Evolutionary conservation across 768 basidiomycete species (phyloP).

Genomic region (Amanita muscaria): DNA sequence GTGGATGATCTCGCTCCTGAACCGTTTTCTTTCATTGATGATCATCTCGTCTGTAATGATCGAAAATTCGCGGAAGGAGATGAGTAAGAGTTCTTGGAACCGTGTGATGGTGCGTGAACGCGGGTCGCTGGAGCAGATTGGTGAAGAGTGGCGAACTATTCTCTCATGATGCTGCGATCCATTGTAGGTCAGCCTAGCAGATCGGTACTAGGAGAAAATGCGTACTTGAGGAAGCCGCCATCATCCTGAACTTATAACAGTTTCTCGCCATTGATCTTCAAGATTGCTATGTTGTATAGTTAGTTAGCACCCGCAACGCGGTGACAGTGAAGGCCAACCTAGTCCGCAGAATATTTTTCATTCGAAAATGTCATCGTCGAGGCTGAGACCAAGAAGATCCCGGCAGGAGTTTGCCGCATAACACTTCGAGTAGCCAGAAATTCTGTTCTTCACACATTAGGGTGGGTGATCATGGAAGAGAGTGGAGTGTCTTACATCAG

Average conservation of each 20-base stretch:
- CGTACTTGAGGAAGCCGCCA: constrained; percentile 90
- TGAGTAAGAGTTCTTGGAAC: constrained; percentile 93
- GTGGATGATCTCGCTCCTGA: constrained; percentile 90
- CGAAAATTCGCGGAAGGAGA: constrained; percentile 97
- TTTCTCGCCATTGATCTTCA: constrained; percentile 95
- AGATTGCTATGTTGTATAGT: constrained; percentile 53
- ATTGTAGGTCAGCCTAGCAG: constrained; percentile 1
- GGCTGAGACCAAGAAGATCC: constrained; percentile 46
- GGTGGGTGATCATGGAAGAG: too few species aligned
- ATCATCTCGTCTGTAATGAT: constrained; percentile 95
- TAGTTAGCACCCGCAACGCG: constrained; percentile 10
- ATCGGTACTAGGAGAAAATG: neutral
- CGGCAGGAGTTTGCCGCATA: constrained; percentile 63
- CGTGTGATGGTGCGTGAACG: too few species aligned
- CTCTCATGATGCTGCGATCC: constrained; percentile 71
- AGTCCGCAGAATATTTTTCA: constrained; percentile 50
- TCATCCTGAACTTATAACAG: constrained; percentile 87
- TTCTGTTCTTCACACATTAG: too few species aligned
- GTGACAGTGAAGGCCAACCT: constrained; percentile 32
- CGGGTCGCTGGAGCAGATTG: constrained; percentile 91
- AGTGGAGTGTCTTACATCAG: constrained; percentile 61
- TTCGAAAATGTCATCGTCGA: too few species aligned
- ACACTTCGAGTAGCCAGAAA: constrained; percentile 59
- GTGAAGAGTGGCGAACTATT: constrained; percentile 82
- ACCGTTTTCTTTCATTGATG: constrained; percentile 72